Percentiles rank a stretch among this genome's conserved stretches.
Conservation (phyloP, 108 stramenopile genomes). For the Fragilaria crotonensis region DNA sequence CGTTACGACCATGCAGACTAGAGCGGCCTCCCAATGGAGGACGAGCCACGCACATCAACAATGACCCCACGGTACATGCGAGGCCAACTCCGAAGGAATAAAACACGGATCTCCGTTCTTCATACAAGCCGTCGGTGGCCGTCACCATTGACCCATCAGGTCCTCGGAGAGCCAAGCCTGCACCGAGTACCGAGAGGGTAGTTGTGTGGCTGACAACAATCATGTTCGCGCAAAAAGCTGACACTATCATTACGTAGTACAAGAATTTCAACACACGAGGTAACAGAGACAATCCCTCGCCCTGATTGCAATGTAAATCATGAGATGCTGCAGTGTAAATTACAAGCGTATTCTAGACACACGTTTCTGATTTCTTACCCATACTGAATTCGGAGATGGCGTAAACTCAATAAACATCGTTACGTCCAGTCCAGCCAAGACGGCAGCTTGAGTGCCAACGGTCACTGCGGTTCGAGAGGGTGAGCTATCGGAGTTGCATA, state of each 20-base stretch:
- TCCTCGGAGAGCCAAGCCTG: constrained; percentile 77
- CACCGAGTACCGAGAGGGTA: constrained; percentile 68
- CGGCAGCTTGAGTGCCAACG: constrained; percentile 87
- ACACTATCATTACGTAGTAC: constrained; percentile 70
- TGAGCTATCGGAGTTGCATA: neutral
- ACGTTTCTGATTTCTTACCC: constrained; percentile 46
- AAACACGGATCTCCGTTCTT: constrained; percentile 69
- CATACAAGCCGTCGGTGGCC: constrained; percentile 85
- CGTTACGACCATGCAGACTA: constrained; percentile 49
- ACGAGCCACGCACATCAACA: constrained; percentile 54
- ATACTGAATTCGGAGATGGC: constrained; percentile 50
- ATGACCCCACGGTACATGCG: constrained; percentile 28
- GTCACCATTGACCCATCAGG: constrained; percentile 89
- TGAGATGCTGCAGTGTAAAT: neutral
- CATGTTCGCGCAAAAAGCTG: constrained; percentile 84
- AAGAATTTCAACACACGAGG: constrained; percentile 50
- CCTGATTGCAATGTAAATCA: neutral
- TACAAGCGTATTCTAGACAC: too few relatives aligned
- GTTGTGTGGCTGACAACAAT: constrained; percentile 81
- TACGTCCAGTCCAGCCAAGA: constrained; percentile 81
- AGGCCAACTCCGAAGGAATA: constrained; percentile 64
- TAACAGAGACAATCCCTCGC: constrained; percentile 14
- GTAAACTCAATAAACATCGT: constrained; percentile 92
- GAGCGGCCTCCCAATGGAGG: constrained; percentile 67
- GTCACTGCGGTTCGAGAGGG: constrained; percentile 39